Conservation (phyloP, 805 yeast genomes). For the Tetrapisispora phaffii region DNA sequence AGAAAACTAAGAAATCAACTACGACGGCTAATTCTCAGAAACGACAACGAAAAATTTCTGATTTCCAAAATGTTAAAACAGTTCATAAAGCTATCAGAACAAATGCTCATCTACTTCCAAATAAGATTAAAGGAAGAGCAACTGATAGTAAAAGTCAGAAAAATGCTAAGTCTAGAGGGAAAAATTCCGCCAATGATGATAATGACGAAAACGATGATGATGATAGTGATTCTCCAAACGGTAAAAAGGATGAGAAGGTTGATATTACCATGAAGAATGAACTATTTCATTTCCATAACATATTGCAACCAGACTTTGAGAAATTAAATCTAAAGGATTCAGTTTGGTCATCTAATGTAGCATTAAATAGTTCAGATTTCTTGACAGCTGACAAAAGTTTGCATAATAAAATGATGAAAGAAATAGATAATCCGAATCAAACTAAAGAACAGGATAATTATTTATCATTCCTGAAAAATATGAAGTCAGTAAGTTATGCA, state of each 20-base stretch:
- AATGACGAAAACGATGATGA: neutral
- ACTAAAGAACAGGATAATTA: slow-evolving; percentile 1
- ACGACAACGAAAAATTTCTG: slow-evolving; percentile 24
- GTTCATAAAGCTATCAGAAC: slow-evolving; percentile 9
- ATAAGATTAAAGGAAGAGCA: neutral
- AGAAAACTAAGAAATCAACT: neutral
- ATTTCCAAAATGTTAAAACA: slow-evolving; percentile 20
- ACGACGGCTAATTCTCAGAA: neutral
- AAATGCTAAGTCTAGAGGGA: neutral
- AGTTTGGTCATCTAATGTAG: slow-evolving; percentile 24
- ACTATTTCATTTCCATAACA: neutral
- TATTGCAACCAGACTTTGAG: slow-evolving; percentile 1
- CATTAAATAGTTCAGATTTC: slow-evolving; percentile 15
- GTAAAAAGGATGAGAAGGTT: neutral
- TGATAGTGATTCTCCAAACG: neutral
- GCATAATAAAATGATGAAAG: neutral
- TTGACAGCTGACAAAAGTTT: neutral
- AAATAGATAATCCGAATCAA: neutral
- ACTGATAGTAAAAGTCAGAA: neutral
- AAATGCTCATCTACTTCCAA: neutral
- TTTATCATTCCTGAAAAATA: slow-evolving; percentile 12
- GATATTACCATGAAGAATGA: neutral
- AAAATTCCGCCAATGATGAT: neutral
- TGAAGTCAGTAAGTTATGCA: slow-evolving; percentile 18
- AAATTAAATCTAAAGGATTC: neutral